Evolutionary conservation across 2,329 filamentous ascomycete species (phyloP), one percentile per base, ranked within the genome.

Genomic region (Lasiodiplodia citricola): DNA sequence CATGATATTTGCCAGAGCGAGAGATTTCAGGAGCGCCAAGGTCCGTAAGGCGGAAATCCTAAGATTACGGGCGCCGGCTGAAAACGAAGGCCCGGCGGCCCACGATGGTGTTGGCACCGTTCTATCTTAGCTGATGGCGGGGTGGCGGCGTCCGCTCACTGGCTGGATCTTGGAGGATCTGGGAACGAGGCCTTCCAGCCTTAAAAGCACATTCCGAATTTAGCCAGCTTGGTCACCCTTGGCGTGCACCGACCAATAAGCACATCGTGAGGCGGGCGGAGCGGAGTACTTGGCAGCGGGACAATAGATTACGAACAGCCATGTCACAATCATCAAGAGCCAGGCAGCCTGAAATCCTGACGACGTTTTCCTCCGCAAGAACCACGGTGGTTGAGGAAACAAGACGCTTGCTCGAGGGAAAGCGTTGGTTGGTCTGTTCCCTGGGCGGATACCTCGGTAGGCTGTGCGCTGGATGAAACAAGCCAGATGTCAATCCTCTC

Each of bases 11-110:
- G n/a, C 60, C 60, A 64, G 60, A 64, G 13, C 13, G 44, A 37
- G 28, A 64, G 47, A 64, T 64, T 64, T 64, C 60, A 64, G 60
- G 60, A 64, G 60, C 47, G 60, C 60, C 60, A 64, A 64, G 60
- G 6, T 35, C 60, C 47, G 31, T 52, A 64, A 64, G 60, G 31
- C 47, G 47, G 44, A 52, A 63, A 64, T 31, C 60, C 14, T 64
- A 64, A 64, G n/a, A 52, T 64, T 52, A 47, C 44, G 47, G 47
- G 60, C n/a, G 44, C 7, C 6, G 25, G 44, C 47, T 52, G 60
- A 38, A 38, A 47, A 31, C n/a, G 60, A 31, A 21, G 60, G 58
- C 16, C 60, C 60, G 60, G 25, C 60, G 60, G 60, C 14, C 31
- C 60, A 52, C 16, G 60, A 18, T 64, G 31, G 28, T 38, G 44